Evolutionary conservation across 495 filamentous ascomycete species (phyloP).

Genomic region (Talaromyces liani): DNA sequence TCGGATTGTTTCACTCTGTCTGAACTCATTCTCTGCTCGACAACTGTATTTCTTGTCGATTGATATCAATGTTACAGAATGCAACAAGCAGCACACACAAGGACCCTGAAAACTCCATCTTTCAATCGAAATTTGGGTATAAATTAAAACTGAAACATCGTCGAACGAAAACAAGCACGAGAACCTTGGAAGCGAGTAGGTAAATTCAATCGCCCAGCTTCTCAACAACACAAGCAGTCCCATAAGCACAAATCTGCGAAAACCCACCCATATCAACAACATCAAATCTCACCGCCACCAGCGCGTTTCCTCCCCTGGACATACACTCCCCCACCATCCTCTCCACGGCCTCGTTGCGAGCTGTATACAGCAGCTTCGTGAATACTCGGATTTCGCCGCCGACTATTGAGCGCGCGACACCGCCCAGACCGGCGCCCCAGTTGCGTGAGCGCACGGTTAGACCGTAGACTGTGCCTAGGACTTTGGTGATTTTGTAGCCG

Average conservation of each 20-base stretch:
- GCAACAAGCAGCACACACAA: background rate
- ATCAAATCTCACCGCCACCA: constrained; percentile 52
- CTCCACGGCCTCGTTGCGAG: constrained; percentile 47
- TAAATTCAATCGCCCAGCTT: constrained; percentile 23
- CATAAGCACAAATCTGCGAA: constrained; percentile 53
- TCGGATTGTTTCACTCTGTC: background rate
- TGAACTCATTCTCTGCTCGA: background rate
- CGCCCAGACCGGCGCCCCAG: constrained; percentile 35
- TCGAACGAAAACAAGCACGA: too few species aligned
- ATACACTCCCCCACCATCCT: constrained; percentile 49
- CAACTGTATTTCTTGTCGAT: too few species aligned
- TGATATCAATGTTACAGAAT: too few species aligned
- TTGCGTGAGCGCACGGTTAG: constrained; percentile 52
- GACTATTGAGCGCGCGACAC: constrained; percentile 42
- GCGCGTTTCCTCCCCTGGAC: constrained; percentile 50
- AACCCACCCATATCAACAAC: constrained; percentile 26
- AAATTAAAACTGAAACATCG: too few species aligned
- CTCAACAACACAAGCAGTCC: constrained; percentile 49
- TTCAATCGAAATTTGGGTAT: background rate
- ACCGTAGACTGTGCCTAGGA: constrained; percentile 53
- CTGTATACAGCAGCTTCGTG: constrained; percentile 48
- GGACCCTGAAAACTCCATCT: background rate
- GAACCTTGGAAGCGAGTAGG: too few species aligned
- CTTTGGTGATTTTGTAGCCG: constrained; percentile 47
- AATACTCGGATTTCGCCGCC: constrained; percentile 52